Base-by-base conservation (phyloP, 2,329 filamentous ascomycete genomes). In the Dactylellina cionopaga region DNA sequence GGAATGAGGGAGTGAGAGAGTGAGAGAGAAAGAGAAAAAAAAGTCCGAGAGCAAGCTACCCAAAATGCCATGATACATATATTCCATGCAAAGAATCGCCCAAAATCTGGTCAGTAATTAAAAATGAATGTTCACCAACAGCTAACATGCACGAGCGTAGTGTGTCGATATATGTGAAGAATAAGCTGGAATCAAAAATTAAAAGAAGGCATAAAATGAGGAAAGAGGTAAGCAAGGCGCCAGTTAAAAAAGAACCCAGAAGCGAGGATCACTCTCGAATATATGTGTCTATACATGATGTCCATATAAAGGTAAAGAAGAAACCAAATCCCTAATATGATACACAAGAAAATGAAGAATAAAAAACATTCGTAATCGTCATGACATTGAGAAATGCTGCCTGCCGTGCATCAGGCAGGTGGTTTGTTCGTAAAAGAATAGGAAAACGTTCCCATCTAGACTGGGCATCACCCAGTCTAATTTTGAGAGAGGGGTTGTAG, bases 221-320 rank as follows among this genome's bases (percentile, higher is more conserved):
- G 44, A 47, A 64, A 41, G 5, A 47, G 22, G 46, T 35, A 43
- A 64, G 37, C 15, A 31, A 22, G 24, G 19, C 29, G 25, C 35
- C 15, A 35, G 47, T 25, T 37, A 22, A 27, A 47, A 25, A 43
- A n/a, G 29, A 35, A 33, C 52, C 39, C 56, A n/a, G 15, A 43
- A 37, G 65, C 55, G 62, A 56, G 59, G 58, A 74, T 59, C 60
- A 19, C 37, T 37, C 7, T 22, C 49, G n/a, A 17, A 31, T 41
- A 24, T 37, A 19, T 63, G 22, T 52, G 37, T 69, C 55, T 73
- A 64, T 58, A 58, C 37, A 74, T 74, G 56, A 74, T 62, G 19
- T 39, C 51, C 49, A 58, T 63, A 51, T 35, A 44, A 46, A 51
- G 33, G n/a, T 24, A 62, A 41, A 54, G 17, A 25, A 25, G 44